Conservation (phyloP, 768 basidiomycete species). For the Lactarius psammicola region DNA sequence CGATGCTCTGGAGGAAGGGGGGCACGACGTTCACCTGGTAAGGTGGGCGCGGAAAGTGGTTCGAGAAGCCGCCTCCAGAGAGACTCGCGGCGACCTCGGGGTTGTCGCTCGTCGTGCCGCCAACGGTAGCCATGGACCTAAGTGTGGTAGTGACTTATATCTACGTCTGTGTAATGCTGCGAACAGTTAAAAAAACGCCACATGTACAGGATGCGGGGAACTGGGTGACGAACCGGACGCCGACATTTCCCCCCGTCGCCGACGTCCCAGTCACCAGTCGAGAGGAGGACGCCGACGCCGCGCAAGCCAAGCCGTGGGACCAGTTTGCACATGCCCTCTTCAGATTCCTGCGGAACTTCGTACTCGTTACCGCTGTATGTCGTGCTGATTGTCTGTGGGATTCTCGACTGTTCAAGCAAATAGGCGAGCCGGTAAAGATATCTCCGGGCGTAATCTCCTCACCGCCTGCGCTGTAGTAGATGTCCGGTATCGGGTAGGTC, state of each 20-base stretch:
- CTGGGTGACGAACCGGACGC: not conserved
- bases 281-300: not conserved
- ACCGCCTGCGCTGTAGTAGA: no score
- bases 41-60: no score
- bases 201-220: not conserved
- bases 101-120: not conserved
- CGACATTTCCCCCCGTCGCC: not conserved
- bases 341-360: not conserved
- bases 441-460: not conserved
- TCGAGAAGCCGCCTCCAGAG: not conserved
- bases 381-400: not conserved
- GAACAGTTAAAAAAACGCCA: not conserved
- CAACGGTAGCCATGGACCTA: not conserved
- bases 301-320: not conserved
- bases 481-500: no score
- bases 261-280: not conserved
- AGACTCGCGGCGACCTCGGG: not conserved
- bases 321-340: not conserved
- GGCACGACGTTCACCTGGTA: not conserved
- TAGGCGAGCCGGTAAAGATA: not conserved
- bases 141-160: not conserved
- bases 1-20: not conserved
- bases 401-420: not conserved
- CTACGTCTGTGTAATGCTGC: not conserved
- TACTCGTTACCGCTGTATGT: not conserved